A percentile compares a stretch with the other conserved stretches of the same genome.
Conservation (phyloP, 371 early-diverging fungal species). For the Mortierella sp. region DNA sequence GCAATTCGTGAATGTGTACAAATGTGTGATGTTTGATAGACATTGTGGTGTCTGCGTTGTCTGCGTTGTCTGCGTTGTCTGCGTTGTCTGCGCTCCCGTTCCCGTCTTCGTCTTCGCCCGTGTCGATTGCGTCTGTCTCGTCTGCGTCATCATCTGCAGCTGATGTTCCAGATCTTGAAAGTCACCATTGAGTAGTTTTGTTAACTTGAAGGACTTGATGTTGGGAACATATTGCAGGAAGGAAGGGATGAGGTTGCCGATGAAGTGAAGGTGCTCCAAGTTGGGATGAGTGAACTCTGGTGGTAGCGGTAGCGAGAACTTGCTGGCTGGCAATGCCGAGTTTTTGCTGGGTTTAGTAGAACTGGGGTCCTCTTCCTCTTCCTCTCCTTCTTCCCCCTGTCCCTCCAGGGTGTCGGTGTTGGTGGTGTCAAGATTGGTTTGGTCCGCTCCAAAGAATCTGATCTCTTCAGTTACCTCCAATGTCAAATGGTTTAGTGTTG, state of each 20-base stretch:
- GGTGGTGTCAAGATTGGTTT: not conserved
- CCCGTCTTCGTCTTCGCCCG: too few species aligned
- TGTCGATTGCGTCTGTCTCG: too few species aligned
- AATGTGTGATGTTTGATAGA: constrained; percentile 1
- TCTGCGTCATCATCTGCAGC: not conserved
- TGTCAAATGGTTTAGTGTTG: constrained; percentile 5
- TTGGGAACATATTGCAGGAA: constrained; percentile 26
- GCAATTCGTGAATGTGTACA: constrained; percentile 9
- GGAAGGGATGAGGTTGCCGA: constrained; percentile 26
- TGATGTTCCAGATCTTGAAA: constrained; percentile 10
- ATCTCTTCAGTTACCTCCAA: constrained; percentile 25
- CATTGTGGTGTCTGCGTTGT: not conserved
- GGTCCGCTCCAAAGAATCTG: not conserved
- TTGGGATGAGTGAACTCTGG: constrained; percentile 15
- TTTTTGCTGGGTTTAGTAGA: too few species aligned
- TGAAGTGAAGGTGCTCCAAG: constrained; percentile 15
- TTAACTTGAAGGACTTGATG: constrained; percentile 4
- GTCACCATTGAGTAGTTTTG: constrained; percentile 14
- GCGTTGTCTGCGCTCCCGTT: too few species aligned
- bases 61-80: too few species aligned
- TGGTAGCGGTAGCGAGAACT: not conserved
- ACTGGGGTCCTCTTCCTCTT: not conserved
- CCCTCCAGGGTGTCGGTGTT: not conserved
- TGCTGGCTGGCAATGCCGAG: too few species aligned
- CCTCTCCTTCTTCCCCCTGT: not conserved